Evolutionary conservation across 257 asterid species (phyloP).

Genomic region (Fraxinus anomala): DNA sequence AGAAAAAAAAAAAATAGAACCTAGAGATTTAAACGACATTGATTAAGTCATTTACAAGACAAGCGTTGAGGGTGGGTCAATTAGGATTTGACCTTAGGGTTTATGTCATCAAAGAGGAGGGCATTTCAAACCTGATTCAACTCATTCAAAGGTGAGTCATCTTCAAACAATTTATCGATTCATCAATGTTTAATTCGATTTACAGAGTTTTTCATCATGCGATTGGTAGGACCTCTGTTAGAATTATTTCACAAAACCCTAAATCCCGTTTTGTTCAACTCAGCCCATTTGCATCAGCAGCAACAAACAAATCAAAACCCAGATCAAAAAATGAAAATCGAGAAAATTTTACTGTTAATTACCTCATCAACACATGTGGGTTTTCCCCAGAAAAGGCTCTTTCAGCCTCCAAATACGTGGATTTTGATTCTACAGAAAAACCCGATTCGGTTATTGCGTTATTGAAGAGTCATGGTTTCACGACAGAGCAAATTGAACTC

Average conservation of each 20-base stretch:
- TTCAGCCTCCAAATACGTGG: slow-evolving; percentile 25
- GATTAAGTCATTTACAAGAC: background rate
- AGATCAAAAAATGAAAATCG: background rate
- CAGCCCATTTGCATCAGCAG: slow-evolving; percentile 11
- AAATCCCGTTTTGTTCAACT: slow-evolving; percentile 4
- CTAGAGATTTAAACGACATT: background rate
- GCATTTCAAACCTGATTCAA: background rate
- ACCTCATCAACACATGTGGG: slow-evolving; percentile 27
- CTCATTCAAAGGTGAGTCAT: background rate
- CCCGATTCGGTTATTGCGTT: slow-evolving; percentile 34
- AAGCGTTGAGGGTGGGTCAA: background rate
- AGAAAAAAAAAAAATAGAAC: no score
- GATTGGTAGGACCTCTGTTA: background rate
- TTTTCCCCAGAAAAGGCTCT: slow-evolving; percentile 31
- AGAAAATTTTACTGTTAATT: slow-evolving; percentile 20
- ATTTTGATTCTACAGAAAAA: slow-evolving; percentile 24
- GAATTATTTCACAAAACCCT: background rate
- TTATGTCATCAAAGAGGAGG: background rate
- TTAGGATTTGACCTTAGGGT: background rate
- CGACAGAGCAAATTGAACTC: slow-evolving; percentile 27
- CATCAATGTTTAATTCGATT: slow-evolving; percentile 19
- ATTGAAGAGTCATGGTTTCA: slow-evolving; percentile 27
- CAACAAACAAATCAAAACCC: slow-evolving; percentile 10
- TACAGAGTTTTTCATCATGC: slow-evolving; percentile 10
- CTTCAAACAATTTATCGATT: background rate